Evolutionary conservation across 108 stramenopile genomes (phyloP).

Genomic region (Conticribra guillardii): DNA sequence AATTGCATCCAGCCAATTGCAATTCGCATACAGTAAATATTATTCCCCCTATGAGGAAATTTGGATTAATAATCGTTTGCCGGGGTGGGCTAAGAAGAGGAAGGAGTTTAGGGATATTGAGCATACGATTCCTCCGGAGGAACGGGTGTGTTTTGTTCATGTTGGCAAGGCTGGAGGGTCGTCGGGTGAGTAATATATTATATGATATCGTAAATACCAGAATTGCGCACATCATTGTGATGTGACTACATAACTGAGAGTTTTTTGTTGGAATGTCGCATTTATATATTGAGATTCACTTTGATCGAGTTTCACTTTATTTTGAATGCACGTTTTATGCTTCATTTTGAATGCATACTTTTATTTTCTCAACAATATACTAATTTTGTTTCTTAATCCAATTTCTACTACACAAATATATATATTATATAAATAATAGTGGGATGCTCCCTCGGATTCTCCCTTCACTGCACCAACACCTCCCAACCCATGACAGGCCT

Average conservation of each 20-base stretch:
- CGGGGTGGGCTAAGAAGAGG: conserved; percentile 34
- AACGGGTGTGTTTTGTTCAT: conserved; percentile 37
- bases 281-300: no score
- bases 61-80: conserved; percentile 19
- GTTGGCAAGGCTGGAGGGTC: conserved; percentile 39
- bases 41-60: conserved; percentile 43
- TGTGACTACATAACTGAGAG: no score
- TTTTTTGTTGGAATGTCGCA: no score
- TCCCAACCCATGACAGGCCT: conserved; percentile 10
- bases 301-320: no score
- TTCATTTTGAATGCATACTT: no score
- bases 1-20: neutral
- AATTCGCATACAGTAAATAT: conserved; percentile 14
- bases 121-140: conserved; percentile 6
- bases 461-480: conserved; percentile 25
- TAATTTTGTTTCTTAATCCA: neutral
- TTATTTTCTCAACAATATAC: neutral
- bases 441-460: conserved; percentile 29
- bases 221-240: no score
- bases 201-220: neutral
- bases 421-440: neutral
- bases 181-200: neutral
- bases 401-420: neutral
- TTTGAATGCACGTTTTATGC: no score
- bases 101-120: conserved; percentile 7